Conservation (phyloP, 2,329 filamentous ascomycete species). For the Epichloe gansuensis region DNA sequence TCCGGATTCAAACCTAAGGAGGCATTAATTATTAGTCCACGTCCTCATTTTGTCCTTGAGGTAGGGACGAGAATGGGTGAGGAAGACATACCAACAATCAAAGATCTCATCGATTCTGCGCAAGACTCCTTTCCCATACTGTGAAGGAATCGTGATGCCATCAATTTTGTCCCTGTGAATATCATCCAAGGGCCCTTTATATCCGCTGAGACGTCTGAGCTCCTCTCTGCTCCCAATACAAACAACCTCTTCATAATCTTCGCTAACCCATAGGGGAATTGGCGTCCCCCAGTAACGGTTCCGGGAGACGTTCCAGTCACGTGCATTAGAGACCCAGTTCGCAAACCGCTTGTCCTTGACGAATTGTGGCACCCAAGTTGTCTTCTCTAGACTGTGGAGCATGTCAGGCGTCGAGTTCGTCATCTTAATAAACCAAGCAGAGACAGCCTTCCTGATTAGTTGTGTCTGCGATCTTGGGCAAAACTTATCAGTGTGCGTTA, state of each 20-base stretch:
- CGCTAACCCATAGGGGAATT: slow-evolving; percentile 15
- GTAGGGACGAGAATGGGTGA: too few species aligned
- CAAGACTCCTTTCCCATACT: slow-evolving; percentile 13
- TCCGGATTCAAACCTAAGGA: slow-evolving; percentile 13
- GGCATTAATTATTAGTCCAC: slow-evolving; percentile 5
- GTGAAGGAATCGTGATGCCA: slow-evolving; percentile 13
- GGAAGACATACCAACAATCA: slow-evolving; percentile 15
- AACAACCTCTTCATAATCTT: slow-evolving; percentile 15
- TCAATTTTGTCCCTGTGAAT: slow-evolving; percentile 16
- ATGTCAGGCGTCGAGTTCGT: slow-evolving; percentile 12
- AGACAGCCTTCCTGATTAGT: slow-evolving; percentile 15
- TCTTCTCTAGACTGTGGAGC: slow-evolving; percentile 13
- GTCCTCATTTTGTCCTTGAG: neutral
- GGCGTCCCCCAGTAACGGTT: slow-evolving; percentile 16
- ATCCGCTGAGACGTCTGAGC: slow-evolving; percentile 14
- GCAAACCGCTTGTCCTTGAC: slow-evolving; percentile 17
- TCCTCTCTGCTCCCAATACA: slow-evolving; percentile 14
- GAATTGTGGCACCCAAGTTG: slow-evolving; percentile 13
- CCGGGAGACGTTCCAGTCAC: slow-evolving; percentile 14
- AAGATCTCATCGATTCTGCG: slow-evolving; percentile 14
- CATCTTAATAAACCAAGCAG: slow-evolving; percentile 17
- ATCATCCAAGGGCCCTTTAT: slow-evolving; percentile 10
- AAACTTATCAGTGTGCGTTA: slow-evolving; percentile 14
- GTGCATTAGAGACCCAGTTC: slow-evolving; percentile 14
- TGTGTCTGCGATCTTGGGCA: slow-evolving; percentile 17